These are phyloP conservation scores for Saccharomycopsis phalli DNA, from an alignment of 1,139 yeast genomes.

Conservation along the genomic window DNA sequence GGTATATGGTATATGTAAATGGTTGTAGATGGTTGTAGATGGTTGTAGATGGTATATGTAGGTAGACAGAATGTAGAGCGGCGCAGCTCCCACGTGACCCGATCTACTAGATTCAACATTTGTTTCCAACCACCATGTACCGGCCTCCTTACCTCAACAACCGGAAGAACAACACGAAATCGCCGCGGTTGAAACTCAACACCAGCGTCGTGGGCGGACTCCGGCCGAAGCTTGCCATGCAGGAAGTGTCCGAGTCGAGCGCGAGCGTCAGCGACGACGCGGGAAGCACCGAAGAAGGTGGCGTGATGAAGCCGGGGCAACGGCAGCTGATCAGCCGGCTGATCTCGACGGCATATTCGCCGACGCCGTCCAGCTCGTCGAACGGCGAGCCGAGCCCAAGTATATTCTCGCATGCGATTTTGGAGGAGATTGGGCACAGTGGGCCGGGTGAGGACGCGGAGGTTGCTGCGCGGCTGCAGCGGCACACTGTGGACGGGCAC, in stretches of 20 bases:
- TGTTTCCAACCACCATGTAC: slow-evolving; percentile 2
- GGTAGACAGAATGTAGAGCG: too few species aligned
- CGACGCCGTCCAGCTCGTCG: slow-evolving; percentile 22
- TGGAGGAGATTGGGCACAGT: slow-evolving; percentile 29
- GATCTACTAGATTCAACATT: too few species aligned
- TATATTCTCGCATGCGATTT: slow-evolving; percentile 31
- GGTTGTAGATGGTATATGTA: too few species aligned
- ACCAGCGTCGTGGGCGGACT: slow-evolving; percentile 7
- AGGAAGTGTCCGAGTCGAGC: not conserved
- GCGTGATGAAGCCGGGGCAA: not conserved
- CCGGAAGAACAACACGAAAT: slow-evolving; percentile 7
- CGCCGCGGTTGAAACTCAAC: slow-evolving; percentile 14
- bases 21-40: too few species aligned
- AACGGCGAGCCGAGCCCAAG: slow-evolving; percentile 25
- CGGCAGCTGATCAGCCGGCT: slow-evolving; percentile 12
- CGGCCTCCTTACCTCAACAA: slow-evolving; percentile 7
- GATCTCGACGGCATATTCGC: slow-evolving; percentile 21
- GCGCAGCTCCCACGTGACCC: too few species aligned
- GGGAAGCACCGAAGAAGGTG: not conserved
- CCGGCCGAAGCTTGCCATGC: not conserved
- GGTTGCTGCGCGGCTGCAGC: not conserved
- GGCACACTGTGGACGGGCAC: not conserved
- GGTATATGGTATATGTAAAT: too few species aligned
- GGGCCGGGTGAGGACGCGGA: not conserved
- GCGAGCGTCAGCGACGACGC: slow-evolving; percentile 8